Evolutionary conservation across 306 rosid genomes (phyloP).

Genomic region (Luffa aegyptiaca): DNA sequence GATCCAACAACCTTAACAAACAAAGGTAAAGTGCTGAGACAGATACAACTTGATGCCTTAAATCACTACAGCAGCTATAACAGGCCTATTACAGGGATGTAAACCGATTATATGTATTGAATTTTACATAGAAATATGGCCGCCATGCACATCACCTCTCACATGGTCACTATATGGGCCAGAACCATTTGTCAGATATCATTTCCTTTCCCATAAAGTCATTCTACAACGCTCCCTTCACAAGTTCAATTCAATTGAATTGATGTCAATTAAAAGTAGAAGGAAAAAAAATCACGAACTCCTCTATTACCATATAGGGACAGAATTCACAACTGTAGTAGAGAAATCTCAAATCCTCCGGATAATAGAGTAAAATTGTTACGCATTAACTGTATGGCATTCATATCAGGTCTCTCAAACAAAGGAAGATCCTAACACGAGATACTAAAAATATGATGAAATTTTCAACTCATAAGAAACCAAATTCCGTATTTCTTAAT

Average conservation of each 20-base stretch:
- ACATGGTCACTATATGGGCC: background rate
- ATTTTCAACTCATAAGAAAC: background rate
- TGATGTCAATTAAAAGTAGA: background rate
- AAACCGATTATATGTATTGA: background rate
- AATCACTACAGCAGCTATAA: background rate
- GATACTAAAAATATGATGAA: background rate
- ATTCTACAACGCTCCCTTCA: background rate
- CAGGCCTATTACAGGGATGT: background rate
- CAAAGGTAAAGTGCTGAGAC: constrained; percentile 12
- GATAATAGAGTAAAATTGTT: background rate
- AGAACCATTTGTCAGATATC: background rate
- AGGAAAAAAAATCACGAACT: background rate
- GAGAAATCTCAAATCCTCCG: background rate
- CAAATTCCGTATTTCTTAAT: background rate
- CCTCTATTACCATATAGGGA: background rate
- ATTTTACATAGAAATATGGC: background rate
- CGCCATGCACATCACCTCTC: background rate
- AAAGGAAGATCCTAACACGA: background rate
- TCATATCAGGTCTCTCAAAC: background rate
- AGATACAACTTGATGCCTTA: background rate
- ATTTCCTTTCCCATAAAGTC: background rate
- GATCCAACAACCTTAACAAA: constrained; percentile 75
- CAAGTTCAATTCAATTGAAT: background rate
- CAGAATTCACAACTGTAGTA: background rate
- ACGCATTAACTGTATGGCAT: background rate